Evolutionary conservation across 2,329 filamentous ascomycete species (phyloP).

Genomic region (Penicillium sp.): DNA sequence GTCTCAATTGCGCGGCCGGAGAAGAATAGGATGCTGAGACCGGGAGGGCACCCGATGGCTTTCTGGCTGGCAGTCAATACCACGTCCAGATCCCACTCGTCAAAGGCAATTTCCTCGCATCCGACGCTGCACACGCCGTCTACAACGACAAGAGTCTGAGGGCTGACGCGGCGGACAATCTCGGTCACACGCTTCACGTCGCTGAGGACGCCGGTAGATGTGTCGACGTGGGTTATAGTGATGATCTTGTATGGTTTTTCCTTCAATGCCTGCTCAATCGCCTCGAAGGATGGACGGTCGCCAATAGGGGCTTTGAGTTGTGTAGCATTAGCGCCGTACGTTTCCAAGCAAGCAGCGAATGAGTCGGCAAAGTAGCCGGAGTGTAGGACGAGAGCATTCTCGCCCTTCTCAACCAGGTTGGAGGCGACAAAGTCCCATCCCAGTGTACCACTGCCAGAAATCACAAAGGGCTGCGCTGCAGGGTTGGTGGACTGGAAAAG

Average conservation of each 20-base stretch:
- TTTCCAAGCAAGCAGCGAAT: constrained; percentile 88
- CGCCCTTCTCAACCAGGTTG: constrained; percentile 86
- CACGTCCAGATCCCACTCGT: constrained; percentile 90
- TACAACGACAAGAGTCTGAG: constrained; percentile 87
- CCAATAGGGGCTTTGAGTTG: constrained; percentile 90
- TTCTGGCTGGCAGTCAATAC: constrained; percentile 96
- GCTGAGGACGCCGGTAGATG: constrained; percentile 92
- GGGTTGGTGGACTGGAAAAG: constrained; percentile 90
- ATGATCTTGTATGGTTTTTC: constrained; percentile 93
- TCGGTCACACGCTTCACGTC: constrained; percentile 85
- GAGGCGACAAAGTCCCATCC: constrained; percentile 97
- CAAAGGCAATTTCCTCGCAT: constrained; percentile 93
- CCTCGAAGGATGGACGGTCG: constrained; percentile 80
- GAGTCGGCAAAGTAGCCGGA: constrained; percentile 97
- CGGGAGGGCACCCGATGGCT: constrained; percentile 93
- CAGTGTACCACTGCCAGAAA: constrained; percentile 92
- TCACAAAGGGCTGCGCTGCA: constrained; percentile 84
- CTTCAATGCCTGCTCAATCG: constrained; percentile 86
- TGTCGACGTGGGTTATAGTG: constrained; percentile 96
- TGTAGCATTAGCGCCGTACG: constrained; percentile 88
- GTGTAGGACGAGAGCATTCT: constrained; percentile 90
- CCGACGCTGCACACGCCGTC: constrained; percentile 98
- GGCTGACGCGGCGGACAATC: constrained; percentile 82
- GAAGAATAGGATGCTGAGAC: constrained; percentile 91
- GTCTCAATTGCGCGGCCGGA: constrained; percentile 83